Evolutionary conservation across 2,329 filamentous ascomycete genomes (phyloP).

Genomic region (Trichoderma sp.): DNA sequence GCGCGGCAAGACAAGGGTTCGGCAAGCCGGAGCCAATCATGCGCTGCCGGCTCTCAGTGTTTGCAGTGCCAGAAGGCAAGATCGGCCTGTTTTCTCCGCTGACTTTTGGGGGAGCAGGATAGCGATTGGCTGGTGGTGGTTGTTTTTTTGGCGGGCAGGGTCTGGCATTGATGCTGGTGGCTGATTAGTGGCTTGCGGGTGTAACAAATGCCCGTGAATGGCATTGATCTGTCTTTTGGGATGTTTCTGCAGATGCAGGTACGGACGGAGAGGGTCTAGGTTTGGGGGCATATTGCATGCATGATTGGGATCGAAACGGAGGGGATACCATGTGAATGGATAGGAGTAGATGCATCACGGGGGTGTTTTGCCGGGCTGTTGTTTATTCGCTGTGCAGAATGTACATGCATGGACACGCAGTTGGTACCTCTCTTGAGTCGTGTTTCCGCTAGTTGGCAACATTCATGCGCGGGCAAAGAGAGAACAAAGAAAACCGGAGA

Average conservation of each 20-base stretch:
- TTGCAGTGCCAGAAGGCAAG: neutral
- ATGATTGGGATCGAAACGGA: neutral
- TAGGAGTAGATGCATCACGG: neutral
- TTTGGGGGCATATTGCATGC: neutral
- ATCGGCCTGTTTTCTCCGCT: neutral
- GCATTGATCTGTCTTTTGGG: neutral
- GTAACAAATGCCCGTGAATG: neutral
- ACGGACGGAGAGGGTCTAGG: neutral
- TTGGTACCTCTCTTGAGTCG: neutral
- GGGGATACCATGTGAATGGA: neutral
- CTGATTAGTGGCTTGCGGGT: neutral
- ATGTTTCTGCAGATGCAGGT: neutral
- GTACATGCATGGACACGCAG: neutral
- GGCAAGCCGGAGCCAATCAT: neutral
- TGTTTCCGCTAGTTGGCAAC: neutral
- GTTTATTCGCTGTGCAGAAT: neutral
- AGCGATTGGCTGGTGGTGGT: neutral
- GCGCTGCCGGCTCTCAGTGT: neutral
- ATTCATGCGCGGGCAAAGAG: neutral
- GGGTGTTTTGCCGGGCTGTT: neutral
- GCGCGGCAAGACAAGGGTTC: neutral
- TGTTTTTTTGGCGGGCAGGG: neutral
- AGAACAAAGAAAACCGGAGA: neutral
- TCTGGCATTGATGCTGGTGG: neutral
- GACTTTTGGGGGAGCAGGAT: neutral